Evolutionary conservation across 352 stramenopile genomes (phyloP).

Genomic region (Nothophytophthora sp.): DNA sequence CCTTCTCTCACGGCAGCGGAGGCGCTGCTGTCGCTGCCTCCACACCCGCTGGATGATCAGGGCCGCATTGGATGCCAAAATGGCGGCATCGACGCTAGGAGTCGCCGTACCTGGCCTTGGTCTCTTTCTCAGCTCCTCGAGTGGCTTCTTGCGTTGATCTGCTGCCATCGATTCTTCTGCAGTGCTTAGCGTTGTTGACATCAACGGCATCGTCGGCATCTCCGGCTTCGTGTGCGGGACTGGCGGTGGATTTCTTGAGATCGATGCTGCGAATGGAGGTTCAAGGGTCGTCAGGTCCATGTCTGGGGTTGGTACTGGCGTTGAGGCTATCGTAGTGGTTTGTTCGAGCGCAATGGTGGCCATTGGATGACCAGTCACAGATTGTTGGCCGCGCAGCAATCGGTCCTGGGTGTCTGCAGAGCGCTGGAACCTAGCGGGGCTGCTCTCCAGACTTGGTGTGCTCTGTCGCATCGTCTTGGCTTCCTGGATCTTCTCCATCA

Average conservation of each 20-base stretch:
- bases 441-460: not conserved
- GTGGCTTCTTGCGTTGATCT: not conserved
- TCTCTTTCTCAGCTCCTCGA: not conserved
- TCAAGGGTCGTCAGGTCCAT: too few relatives aligned
- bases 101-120: not conserved
- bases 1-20: not conserved
- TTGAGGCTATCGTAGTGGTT: too few relatives aligned
- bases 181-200: not conserved
- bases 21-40: not conserved
- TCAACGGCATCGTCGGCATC: conserved; percentile 11
- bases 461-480: conserved; percentile 26
- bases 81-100: conserved; percentile 3
- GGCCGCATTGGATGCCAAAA: conserved; percentile 7
- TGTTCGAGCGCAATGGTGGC: too few relatives aligned
- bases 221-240: conserved; percentile 23
- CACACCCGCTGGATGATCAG: conserved; percentile 14
- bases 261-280: not conserved
- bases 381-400: too few relatives aligned
- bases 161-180: not conserved
- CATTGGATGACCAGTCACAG: too few relatives aligned
- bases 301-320: too few relatives aligned
- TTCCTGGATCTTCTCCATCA: conserved; percentile 43
- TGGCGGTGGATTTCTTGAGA: conserved; percentile 2
- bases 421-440: not conserved
- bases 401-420: not conserved